These are phyloP conservation scores for Gloeopeniophorella convolvens DNA, from an alignment of 768 basidiomycete genomes.

Conservation along the genomic window DNA sequence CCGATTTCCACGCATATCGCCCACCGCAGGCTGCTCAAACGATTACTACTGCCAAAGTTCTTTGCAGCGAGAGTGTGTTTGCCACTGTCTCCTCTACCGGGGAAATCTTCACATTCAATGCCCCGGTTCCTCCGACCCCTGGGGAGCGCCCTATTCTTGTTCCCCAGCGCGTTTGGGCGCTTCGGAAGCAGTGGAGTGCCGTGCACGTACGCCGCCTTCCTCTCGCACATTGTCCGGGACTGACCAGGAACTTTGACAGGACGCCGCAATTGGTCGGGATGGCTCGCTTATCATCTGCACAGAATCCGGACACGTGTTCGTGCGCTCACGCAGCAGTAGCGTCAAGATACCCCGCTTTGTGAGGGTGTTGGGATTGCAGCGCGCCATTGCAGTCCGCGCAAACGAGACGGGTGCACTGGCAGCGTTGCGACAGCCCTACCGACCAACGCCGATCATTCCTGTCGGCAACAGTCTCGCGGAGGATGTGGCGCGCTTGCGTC, in stretches of 20 bases:
- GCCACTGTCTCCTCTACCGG: slow-evolving; percentile 80
- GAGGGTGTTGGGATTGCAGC: slow-evolving; percentile 73
- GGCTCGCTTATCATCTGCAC: slow-evolving; percentile 90
- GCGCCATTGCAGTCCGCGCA: slow-evolving; percentile 77
- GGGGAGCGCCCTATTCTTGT: slow-evolving; percentile 44
- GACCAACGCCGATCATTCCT: slow-evolving; percentile 47
- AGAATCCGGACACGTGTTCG: slow-evolving; percentile 88
- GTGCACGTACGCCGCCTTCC: slow-evolving; percentile 48
- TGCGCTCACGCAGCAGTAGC: slow-evolving; percentile 54
- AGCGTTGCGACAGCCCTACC: slow-evolving; percentile 71
- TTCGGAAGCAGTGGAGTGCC: slow-evolving; percentile 79
- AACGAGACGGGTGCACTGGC: slow-evolving; percentile 84
- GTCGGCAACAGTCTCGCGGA: slow-evolving; percentile 51
- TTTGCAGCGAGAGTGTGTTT: slow-evolving; percentile 70
- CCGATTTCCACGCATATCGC: slow-evolving; percentile 49
- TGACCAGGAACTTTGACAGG: slow-evolving; percentile 37
- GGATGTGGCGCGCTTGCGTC: slow-evolving; percentile 61
- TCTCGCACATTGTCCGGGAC: background rate
- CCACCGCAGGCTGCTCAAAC: slow-evolving; percentile 71
- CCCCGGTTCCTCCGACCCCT: slow-evolving; percentile 24
- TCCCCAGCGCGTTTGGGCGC: slow-evolving; percentile 88
- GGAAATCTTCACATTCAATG: slow-evolving; percentile 83
- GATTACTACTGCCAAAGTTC: slow-evolving; percentile 72
- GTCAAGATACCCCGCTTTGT: slow-evolving; percentile 68
- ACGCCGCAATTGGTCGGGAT: slow-evolving; percentile 84